Conservation (phyloP, 176 grass and related monocot genomes). For the Carex littledalei region DNA sequence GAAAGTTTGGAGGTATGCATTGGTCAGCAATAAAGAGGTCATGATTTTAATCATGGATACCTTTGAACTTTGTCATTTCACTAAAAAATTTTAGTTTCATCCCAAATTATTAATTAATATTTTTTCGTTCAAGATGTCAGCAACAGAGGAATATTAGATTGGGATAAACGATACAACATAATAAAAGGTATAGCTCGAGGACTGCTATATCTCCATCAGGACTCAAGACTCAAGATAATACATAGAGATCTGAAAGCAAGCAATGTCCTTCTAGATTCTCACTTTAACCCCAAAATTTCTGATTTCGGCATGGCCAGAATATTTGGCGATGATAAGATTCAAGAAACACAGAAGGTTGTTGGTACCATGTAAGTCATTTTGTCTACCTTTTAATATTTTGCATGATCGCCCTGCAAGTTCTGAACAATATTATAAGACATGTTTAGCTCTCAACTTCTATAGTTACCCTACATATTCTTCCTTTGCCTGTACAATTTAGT, state of each 20-base stretch:
- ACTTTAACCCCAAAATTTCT: conserved; percentile 50
- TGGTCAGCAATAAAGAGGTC: neutral
- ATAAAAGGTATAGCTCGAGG: conserved; percentile 41
- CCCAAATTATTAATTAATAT: neutral
- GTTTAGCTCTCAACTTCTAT: too few species aligned
- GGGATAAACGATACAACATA: conserved; percentile 33
- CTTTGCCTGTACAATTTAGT: neutral
- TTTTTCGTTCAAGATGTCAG: conserved; percentile 25
- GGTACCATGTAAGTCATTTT: conserved; percentile 46
- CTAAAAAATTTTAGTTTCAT: neutral
- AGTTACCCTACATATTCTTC: neutral
- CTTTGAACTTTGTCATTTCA: neutral
- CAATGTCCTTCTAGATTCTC: conserved; percentile 37
- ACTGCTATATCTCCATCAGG: conserved; percentile 50
- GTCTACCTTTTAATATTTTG: neutral
- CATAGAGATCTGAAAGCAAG: conserved; percentile 42
- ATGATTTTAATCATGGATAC: neutral
- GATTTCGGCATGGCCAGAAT: conserved; percentile 68
- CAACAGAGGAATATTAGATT: conserved; percentile 31
- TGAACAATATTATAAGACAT: neutral
- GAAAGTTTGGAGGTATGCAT: neutral
- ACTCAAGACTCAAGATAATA: conserved; percentile 43
- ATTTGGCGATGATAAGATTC: conserved; percentile 17
- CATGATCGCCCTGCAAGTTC: neutral
- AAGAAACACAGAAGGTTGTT: conserved; percentile 33